These are phyloP conservation scores for Ceratocystis harringtonii DNA, from an alignment of 2,329 filamentous ascomycete genomes.

Conservation along the genomic window DNA sequence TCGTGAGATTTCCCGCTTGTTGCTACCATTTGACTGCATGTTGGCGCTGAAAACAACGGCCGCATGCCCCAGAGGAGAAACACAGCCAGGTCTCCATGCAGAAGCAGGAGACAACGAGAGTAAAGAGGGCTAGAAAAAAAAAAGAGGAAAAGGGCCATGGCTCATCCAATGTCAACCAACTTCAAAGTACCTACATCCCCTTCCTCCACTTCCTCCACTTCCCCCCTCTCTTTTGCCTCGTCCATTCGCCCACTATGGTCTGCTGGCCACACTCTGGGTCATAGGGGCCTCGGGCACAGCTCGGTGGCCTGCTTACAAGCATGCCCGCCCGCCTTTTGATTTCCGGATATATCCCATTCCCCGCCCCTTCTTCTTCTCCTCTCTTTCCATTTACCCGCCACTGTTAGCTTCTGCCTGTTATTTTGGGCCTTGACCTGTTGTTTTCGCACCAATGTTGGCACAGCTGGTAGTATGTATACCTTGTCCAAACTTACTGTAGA, in stretches of 20 bases:
- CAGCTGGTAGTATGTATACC: neutral
- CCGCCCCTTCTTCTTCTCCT: neutral
- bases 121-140: no score
- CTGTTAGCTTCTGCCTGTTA: neutral
- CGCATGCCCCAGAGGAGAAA: neutral
- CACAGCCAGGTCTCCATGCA: no score
- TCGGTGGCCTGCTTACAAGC: neutral
- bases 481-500: neutral
- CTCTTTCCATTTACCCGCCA: neutral
- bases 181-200: no score
- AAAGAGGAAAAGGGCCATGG: no score
- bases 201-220: no score
- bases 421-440: neutral
- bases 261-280: no score
- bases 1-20: no score
- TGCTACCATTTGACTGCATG: neutral
- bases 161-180: no score
- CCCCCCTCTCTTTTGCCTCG: no score
- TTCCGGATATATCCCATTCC: neutral
- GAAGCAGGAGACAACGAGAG: no score
- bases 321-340: neutral
- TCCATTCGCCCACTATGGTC: no score
- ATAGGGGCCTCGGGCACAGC: neutral
- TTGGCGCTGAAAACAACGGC: neutral
- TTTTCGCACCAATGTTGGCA: neutral